A percentile compares a stretch with the other conserved stretches of the same genome.
Conservation (phyloP, 768 basidiomycete species). For the Terana coerulea region DNA sequence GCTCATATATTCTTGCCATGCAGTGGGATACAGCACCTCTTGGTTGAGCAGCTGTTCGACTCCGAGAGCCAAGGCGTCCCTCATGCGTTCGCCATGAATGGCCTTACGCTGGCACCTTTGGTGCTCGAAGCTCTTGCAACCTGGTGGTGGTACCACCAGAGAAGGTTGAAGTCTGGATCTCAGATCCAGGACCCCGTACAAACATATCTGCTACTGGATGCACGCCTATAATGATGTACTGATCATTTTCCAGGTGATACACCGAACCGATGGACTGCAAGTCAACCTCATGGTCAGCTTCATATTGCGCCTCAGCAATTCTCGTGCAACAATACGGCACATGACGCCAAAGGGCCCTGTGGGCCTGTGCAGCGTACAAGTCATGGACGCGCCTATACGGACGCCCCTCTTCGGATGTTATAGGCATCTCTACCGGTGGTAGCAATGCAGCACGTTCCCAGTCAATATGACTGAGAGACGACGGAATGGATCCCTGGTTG, state of each 20-base stretch:
- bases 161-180: constrained; percentile 3
- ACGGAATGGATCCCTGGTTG: background rate
- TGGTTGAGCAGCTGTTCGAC: background rate
- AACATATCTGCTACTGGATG: background rate
- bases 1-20: background rate
- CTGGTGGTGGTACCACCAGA: background rate
- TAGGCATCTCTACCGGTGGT: background rate
- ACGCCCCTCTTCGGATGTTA: background rate
- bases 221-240: background rate
- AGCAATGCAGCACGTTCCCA: background rate
- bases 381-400: background rate
- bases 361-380: background rate
- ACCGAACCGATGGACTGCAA: too few species aligned
- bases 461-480: background rate
- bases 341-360: background rate
- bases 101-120: background rate
- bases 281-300: background rate
- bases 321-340: constrained; percentile 3
- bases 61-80: background rate
- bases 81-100: background rate
- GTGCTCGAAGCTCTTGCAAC: background rate
- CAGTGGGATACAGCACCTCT: background rate
- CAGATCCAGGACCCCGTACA: background rate
- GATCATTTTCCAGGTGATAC: too few species aligned
- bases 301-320: background rate